Conservation (phyloP, 768 basidiomycete genomes). For the Stropharia rugosoannulata region DNA sequence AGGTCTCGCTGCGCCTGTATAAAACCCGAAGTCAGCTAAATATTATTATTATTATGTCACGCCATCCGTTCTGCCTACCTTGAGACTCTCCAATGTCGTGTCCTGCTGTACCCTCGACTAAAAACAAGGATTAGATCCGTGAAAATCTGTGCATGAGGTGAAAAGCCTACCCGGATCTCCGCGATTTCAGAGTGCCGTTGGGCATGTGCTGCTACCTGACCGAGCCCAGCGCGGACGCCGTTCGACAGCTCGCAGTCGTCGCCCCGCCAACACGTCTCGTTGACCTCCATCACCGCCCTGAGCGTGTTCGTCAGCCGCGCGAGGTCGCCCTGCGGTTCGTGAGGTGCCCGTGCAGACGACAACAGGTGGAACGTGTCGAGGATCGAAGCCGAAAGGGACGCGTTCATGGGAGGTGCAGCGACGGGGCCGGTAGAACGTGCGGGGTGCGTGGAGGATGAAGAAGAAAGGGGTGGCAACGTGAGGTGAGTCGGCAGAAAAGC, state of each 20-base stretch:
- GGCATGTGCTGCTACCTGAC: conserved; percentile 63
- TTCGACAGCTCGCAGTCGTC: conserved; percentile 79
- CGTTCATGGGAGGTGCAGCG: conserved; percentile 32
- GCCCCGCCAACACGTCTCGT: conserved; percentile 80
- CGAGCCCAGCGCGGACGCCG: conserved; percentile 74
- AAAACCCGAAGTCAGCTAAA: neutral
- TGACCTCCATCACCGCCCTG: conserved; percentile 74
- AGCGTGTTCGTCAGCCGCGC: conserved; percentile 82
- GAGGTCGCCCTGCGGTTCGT: conserved; percentile 66
- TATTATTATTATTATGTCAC: no score
- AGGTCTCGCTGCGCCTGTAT: conserved; percentile 62
- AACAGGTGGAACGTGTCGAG: conserved; percentile 22
- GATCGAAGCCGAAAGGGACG: conserved; percentile 28
- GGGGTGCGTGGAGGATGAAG: conserved; percentile 38
- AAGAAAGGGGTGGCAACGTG: conserved; percentile 48
- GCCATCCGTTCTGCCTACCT: conserved; percentile 41
- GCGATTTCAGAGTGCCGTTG: conserved; percentile 73
- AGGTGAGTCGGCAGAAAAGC: conserved; percentile 71
- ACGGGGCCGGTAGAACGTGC: conserved; percentile 27
- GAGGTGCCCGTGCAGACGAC: conserved; percentile 20
- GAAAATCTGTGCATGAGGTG: neutral
- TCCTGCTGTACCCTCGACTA: conserved; percentile 65
- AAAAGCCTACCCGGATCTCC: conserved; percentile 62
- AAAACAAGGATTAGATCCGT: conserved; percentile 3
- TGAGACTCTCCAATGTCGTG: conserved; percentile 73